Conservation (phyloP, 257 asterid genomes). For the Linaria vulgaris region DNA sequence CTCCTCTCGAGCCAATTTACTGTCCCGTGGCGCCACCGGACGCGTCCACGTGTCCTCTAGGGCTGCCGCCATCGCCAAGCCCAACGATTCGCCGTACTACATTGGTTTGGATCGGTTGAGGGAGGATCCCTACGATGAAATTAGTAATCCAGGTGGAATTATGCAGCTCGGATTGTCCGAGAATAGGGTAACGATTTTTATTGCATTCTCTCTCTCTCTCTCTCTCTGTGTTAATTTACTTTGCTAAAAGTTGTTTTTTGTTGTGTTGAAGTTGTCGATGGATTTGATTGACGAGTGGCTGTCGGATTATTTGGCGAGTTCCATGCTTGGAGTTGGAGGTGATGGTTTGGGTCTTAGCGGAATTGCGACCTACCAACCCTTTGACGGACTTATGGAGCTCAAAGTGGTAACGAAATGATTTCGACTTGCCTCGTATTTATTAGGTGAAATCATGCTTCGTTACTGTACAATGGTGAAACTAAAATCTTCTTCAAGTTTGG, state of each 20-base stretch:
- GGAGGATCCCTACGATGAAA: slow-evolving; percentile 58
- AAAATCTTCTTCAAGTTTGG: too few relatives aligned
- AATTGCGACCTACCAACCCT: slow-evolving; percentile 75
- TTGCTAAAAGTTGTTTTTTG: slow-evolving; percentile 1
- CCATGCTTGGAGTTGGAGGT: slow-evolving; percentile 44
- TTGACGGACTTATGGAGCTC: slow-evolving; percentile 73
- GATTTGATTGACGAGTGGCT: slow-evolving; percentile 91
- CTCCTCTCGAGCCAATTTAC: slow-evolving; percentile 67
- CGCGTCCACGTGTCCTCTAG: slow-evolving; percentile 57
- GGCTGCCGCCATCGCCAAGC: slow-evolving; percentile 58
- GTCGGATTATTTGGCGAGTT: slow-evolving; percentile 41
- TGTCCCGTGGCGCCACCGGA: slow-evolving; percentile 56
- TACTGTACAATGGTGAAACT: too few relatives aligned
- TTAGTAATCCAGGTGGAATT: slow-evolving; percentile 62
- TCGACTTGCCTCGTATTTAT: too few relatives aligned
- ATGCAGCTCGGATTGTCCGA: slow-evolving; percentile 88
- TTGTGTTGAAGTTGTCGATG: slow-evolving; percentile 61
- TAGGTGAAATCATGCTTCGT: too few relatives aligned
- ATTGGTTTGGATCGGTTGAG: slow-evolving; percentile 74
- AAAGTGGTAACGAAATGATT: slow-evolving; percentile 58
- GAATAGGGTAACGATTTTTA: slow-evolving; percentile 52
- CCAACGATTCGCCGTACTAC: slow-evolving; percentile 79
- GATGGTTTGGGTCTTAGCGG: slow-evolving; percentile 51
- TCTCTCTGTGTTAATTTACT: not conserved
- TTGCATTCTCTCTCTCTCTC: not conserved